Percentiles rank a stretch among this genome's conserved stretches.
Conservation (phyloP, 495 filamentous ascomycete genomes). For the Xylaria curta region DNA sequence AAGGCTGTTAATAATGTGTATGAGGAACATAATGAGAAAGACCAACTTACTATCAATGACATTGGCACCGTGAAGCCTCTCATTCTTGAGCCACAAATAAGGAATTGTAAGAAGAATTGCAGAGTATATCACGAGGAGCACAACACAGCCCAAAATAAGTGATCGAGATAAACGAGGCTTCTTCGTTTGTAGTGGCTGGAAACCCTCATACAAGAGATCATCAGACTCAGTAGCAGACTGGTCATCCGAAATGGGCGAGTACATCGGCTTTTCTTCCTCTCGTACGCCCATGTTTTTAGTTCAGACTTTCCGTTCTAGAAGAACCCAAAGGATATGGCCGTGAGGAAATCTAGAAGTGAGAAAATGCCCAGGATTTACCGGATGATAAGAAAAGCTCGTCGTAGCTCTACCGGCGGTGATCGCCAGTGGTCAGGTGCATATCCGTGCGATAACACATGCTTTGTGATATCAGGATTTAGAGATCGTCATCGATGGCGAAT, state of each 20-base stretch:
- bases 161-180: conserved; percentile 17
- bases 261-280: background rate
- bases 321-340: background rate
- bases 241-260: conserved; percentile 19
- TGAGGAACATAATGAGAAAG: background rate
- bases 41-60: conserved; percentile 18
- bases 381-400: background rate
- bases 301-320: background rate
- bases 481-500: background rate
- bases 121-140: conserved; percentile 15
- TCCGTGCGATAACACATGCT: background rate
- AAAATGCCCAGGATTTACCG: background rate
- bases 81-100: conserved; percentile 19
- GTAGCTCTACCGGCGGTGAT: background rate
- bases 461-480: conserved; percentile 11
- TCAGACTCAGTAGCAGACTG: conserved; percentile 22
- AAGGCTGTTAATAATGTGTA: background rate
- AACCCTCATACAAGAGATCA: conserved; percentile 10
- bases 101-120: conserved; percentile 3
- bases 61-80: conserved; percentile 23
- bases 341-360: background rate
- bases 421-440: background rate
- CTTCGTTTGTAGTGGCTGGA: background rate
- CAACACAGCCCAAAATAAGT: background rate
- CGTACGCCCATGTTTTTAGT: background rate